Evolutionary conservation across 768 basidiomycete genomes (phyloP), one percentile per base, ranked within the genome.

Genomic region (Austroboletus festivus): DNA sequence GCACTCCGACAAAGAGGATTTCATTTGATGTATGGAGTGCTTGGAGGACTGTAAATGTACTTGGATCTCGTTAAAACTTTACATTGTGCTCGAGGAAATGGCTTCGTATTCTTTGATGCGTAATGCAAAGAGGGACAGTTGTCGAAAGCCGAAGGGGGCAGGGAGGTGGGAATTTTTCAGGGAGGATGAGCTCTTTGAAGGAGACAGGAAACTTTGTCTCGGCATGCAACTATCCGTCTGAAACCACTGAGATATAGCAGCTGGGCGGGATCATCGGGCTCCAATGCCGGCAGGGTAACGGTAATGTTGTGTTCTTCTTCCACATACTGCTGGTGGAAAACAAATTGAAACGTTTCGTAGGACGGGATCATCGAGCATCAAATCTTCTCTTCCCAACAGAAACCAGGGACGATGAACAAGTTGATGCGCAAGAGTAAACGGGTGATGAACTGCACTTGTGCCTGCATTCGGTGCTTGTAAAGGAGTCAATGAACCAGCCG

Each of bases 11-110:
- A 62, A 98, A 94, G 37, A 95, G 86, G 58, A 95, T 98, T 61
- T 98, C 96, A 60, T 97, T 94, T 0, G 92, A 85, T 0, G 90
- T 93, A 65, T 97, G 98, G 0, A 99, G 76, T 0, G 95, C 94
- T 59, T 97, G 93, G 85, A 99, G 98, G 38, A 96, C 94, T 68
- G n/a, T n/a, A n/a, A n/a, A n/a, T 98, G 96, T 0, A 93, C 98
- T 65, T 98, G 96, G 52, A 98, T 97, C 70, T 97, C 98, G 80
- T 98, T 98, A 77, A 97, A 98, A 1, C 82, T 83, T 52, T 82
- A 76, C 54, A 98, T 84, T 0, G 81, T 81, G 16, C 78, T 80
- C 1, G 83, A 80, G 66, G 96, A 99, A 35, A 98, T 80, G 1
- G 77, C 76, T 65, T 98, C 92, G 56, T 85, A 98, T 52, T 93